phyloP scores from a whole-genome alignment of 768 basidiomycete genomes.

The Leccinum disarticulatum region DNA sequence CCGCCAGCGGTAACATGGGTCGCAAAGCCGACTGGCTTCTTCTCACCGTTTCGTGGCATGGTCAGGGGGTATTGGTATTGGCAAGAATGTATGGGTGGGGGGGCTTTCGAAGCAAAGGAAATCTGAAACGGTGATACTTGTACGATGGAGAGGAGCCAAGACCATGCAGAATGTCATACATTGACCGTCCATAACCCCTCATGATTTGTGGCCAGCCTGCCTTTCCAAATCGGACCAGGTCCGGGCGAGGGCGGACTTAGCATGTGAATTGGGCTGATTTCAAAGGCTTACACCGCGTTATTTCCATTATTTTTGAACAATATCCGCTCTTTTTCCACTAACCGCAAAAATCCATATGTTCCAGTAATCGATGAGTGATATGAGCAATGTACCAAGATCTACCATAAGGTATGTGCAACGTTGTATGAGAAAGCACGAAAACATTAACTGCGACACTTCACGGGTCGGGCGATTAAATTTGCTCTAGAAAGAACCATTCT shows the following conservation, averaged over 20 bases:
- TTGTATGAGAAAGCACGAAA: conserved; percentile 12
- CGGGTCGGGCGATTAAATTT: conserved; percentile 17
- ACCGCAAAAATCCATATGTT: conserved; percentile 5
- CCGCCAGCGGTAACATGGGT: conserved; percentile 95
- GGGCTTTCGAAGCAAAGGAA: background rate
- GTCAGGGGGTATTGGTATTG: background rate
- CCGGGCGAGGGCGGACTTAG: conserved; percentile 19
- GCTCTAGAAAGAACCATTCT: conserved; percentile 15
- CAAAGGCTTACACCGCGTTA: conserved; percentile 20
- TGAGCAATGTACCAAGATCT: background rate
- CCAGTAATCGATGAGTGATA: conserved; percentile 3
- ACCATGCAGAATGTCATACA: background rate
- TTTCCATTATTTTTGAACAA: background rate
- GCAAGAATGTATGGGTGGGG: background rate
- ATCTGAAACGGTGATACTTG: background rate
- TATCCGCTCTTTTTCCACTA: conserved; percentile 27
- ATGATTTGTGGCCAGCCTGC: conserved; percentile 15
- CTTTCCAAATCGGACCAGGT: conserved; percentile 4
- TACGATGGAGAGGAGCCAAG: background rate
- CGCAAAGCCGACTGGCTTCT: conserved; percentile 80
- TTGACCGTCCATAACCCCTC: conserved; percentile 15
- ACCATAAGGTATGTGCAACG: conserved; percentile 5
- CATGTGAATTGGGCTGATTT: conserved; percentile 33
- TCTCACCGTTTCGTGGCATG: conserved; percentile 59
- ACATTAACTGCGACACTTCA: conserved; percentile 8